These are phyloP conservation scores for Venturia asperata DNA, from an alignment of 2,329 filamentous ascomycete species.

Conservation along the genomic window DNA sequence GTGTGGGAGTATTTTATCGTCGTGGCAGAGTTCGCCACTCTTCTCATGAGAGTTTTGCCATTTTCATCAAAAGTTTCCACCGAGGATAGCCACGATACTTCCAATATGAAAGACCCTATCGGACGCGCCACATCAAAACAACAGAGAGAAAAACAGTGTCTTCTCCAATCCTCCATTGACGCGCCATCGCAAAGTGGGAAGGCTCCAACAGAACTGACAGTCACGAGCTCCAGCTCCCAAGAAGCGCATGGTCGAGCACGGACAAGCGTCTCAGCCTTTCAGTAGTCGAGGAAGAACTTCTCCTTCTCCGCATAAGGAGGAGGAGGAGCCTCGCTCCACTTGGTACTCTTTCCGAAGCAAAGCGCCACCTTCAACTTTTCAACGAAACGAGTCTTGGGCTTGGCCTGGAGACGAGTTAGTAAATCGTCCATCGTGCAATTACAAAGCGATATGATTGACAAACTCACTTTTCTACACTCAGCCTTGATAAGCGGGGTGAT, in stretches of 20 bases:
- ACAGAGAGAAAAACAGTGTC: not conserved
- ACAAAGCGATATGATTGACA: too few species aligned
- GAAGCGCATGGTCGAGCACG: too few species aligned
- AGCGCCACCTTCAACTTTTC: not conserved
- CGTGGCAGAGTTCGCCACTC: too few species aligned
- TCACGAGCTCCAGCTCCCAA: too few species aligned
- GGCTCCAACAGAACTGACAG: too few species aligned
- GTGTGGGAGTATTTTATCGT: too few species aligned
- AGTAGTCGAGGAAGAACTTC: not conserved
- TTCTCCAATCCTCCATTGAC: not conserved
- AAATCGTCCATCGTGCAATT: too few species aligned
- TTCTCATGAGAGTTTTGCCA: not conserved
- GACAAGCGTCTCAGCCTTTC: not conserved
- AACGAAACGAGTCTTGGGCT: not conserved
- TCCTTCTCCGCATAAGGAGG: not conserved
- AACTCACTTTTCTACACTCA: not conserved
- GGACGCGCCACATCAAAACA: not conserved
- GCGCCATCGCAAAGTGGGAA: not conserved
- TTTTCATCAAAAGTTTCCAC: not conserved
- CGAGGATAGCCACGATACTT: not conserved
- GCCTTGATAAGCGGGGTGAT: slow-evolving; percentile 3
- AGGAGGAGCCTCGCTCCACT: not conserved
- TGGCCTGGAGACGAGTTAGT: not conserved
- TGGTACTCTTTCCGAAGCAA: not conserved
- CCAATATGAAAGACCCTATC: not conserved